Base-by-base conservation (phyloP, 169 alveolate species). In the Perkinsus chesapeaki region DNA sequence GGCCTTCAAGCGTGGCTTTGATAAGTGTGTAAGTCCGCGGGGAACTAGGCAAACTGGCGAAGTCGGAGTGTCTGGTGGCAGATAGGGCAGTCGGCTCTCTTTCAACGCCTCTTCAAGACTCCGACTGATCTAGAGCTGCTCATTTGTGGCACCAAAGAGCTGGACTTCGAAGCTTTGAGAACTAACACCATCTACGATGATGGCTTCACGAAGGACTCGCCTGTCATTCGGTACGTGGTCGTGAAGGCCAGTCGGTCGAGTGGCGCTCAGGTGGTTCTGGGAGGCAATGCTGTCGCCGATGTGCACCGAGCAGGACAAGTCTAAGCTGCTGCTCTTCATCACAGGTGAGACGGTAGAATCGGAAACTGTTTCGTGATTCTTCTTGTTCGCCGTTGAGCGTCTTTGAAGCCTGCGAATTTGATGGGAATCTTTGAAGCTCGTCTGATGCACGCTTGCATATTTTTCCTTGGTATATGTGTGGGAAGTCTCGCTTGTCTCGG, bases 321-420 rank as follows among this genome's bases (percentile, higher is more conserved):
- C 82, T 94, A 95, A 93, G 93, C 95, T 97, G 91, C 92, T 97
- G 36, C 82, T 93, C 34, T 97, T 97, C 94, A 93, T 92, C 23
- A 96, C 98, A 19, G 98, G 98, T n/a, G 93, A 96, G 73, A 82
- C 91, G 34, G 98, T n/a, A n/a, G n/a, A n/a, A n/a, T n/a, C n/a
- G n/a, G n/a, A n/a, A n/a, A n/a, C n/a, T n/a, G n/a, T n/a, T n/a
- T n/a, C n/a, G n/a, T n/a, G n/a, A n/a, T n/a, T n/a, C n/a, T n/a
- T n/a, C n/a, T n/a, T n/a, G n/a, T n/a, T n/a, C n/a, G n/a, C n/a
- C n/a, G n/a, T n/a, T n/a, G n/a, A n/a, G n/a, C n/a, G n/a, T n/a
- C n/a, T n/a, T n/a, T n/a, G n/a, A n/a, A n/a, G n/a, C n/a, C n/a
- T n/a, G n/a, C n/a, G n/a, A n/a, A n/a, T n/a, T n/a, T n/a, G n/a